phyloP scores from a whole-genome alignment of 108 stramenopile species.

The Cyclotella kingstonii region DNA sequence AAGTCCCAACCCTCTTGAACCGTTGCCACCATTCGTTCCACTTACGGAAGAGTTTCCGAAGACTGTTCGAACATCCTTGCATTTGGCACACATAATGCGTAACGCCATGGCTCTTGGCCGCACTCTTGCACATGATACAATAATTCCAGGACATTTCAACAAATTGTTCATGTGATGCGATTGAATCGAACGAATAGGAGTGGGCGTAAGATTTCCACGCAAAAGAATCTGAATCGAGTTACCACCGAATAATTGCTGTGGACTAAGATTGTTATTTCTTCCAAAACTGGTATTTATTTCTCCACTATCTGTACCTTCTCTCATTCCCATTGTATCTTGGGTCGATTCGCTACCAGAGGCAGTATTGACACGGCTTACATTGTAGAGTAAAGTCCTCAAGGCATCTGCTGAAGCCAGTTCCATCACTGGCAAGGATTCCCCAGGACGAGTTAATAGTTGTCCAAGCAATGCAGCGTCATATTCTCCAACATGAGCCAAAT shows the following conservation, averaged over 20 bases:
- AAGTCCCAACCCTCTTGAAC: background rate
- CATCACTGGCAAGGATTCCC: slow-evolving; percentile 60
- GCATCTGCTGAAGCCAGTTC: slow-evolving; percentile 79
- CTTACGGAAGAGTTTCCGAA: slow-evolving; percentile 41
- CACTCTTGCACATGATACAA: slow-evolving; percentile 86
- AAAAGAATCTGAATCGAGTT: slow-evolving; percentile 74
- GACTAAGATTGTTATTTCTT: slow-evolving; percentile 16
- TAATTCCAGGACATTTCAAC: slow-evolving; percentile 93
- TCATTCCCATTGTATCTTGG: too few relatives aligned
- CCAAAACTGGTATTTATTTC: background rate
- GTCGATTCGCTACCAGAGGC: background rate
- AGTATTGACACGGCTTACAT: slow-evolving; percentile 10
- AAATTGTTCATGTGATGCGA: slow-evolving; percentile 93
- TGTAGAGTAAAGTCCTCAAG: slow-evolving; percentile 62
- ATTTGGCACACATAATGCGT: slow-evolving; percentile 82
- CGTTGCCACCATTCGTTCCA: background rate
- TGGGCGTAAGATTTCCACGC: slow-evolving; percentile 66
- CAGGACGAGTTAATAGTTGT: slow-evolving; percentile 64
- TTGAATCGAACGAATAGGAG: slow-evolving; percentile 86
- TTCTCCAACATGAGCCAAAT: slow-evolving; percentile 82
- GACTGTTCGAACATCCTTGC: slow-evolving; percentile 62
- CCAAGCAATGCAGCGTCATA: slow-evolving; percentile 82
- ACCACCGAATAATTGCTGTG: slow-evolving; percentile 33
- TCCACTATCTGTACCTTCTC: too few relatives aligned
- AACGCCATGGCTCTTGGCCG: slow-evolving; percentile 82